These are phyloP conservation scores for Mariannaea sp. DNA, from an alignment of 2,329 filamentous ascomycete genomes.

Conservation along the genomic window DNA sequence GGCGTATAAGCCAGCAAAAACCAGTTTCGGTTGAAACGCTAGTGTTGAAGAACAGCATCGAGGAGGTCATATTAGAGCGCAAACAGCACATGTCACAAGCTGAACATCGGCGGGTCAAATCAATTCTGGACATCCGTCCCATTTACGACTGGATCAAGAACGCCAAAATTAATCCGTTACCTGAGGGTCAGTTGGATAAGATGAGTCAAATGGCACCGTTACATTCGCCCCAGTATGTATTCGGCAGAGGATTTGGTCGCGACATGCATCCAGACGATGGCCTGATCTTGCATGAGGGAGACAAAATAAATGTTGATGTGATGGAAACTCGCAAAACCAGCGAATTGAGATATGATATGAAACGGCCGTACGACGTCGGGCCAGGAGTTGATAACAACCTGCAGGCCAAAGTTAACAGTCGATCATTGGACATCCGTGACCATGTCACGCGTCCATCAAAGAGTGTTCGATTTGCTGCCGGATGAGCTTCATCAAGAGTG, in stretches of 20 bases:
- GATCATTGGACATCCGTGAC: conserved; percentile 21
- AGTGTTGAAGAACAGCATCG: conserved; percentile 78
- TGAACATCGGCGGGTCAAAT: conserved; percentile 61
- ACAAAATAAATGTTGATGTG: conserved; percentile 17
- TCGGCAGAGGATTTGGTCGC: conserved; percentile 54
- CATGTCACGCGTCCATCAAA: conserved; percentile 37
- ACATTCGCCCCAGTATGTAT: conserved; percentile 52
- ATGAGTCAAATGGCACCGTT: conserved; percentile 56
- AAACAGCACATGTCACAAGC: conserved; percentile 75
- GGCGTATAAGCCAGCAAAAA: conserved; percentile 81
- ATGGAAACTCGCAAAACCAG: conserved; percentile 9
- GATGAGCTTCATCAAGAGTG: conserved; percentile 21
- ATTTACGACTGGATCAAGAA: conserved; percentile 66
- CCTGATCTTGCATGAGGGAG: conserved; percentile 41
- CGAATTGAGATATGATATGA: conserved; percentile 28
- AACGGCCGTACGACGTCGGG: conserved; percentile 31
- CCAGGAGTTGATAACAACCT: conserved; percentile 18
- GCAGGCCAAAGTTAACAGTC: conserved; percentile 14
- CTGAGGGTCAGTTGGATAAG: conserved; percentile 38
- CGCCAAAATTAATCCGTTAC: conserved; percentile 49
- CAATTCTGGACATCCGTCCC: conserved; percentile 60
- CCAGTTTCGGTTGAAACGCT: conserved; percentile 85
- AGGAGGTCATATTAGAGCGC: conserved; percentile 80
- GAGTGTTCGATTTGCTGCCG: conserved; percentile 41
- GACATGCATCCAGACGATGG: conserved; percentile 52